phyloP scores from a whole-genome alignment of 1,139 yeast genomes.

The Protomyces macrosporus region DNA sequence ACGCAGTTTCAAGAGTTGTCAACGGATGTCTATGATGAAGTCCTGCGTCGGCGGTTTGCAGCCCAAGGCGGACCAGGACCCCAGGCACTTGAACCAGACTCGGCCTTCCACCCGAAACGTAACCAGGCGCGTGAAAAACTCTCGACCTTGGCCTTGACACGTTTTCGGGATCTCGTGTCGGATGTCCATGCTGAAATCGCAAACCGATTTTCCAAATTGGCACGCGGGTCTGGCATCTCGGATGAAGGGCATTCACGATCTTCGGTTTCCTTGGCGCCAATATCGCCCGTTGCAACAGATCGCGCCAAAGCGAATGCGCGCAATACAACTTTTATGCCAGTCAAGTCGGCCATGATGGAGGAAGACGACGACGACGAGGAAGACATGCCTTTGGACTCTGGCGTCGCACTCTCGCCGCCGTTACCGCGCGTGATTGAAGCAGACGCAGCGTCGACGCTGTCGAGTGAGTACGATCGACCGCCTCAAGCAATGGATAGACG shows the following conservation, averaged over 20 bases:
- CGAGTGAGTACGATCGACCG: conserved; percentile 36
- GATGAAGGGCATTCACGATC: not conserved
- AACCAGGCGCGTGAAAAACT: conserved; percentile 93
- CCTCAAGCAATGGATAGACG: conserved; percentile 40
- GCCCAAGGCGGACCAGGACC: conserved; percentile 18
- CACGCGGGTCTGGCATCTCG: not conserved
- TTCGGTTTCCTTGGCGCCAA: not conserved
- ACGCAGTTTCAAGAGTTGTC: conserved; percentile 85
- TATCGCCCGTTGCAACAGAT: not conserved
- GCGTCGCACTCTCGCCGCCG: not conserved
- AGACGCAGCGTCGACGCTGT: not conserved
- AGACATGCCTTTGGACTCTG: not conserved
- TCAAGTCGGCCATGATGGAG: conserved; percentile 74
- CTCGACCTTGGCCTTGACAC: conserved; percentile 70
- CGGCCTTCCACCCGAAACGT: conserved; percentile 83
- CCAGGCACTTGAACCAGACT: conserved; percentile 52
- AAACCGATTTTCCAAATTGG: conserved; percentile 52
- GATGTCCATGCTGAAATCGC: conserved; percentile 86
- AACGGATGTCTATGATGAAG: conserved; percentile 89
- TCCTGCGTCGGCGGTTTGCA: conserved; percentile 54
- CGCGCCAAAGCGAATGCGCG: conserved; percentile 39
- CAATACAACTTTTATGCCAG: conserved; percentile 64
- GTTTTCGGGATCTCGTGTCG: conserved; percentile 84
- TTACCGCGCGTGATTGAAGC: not conserved
- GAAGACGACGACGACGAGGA: conserved; percentile 57